These are phyloP conservation scores for Chlorencoelia australis DNA, from an alignment of 2,329 filamentous ascomycete species.

Conservation along the genomic window DNA sequence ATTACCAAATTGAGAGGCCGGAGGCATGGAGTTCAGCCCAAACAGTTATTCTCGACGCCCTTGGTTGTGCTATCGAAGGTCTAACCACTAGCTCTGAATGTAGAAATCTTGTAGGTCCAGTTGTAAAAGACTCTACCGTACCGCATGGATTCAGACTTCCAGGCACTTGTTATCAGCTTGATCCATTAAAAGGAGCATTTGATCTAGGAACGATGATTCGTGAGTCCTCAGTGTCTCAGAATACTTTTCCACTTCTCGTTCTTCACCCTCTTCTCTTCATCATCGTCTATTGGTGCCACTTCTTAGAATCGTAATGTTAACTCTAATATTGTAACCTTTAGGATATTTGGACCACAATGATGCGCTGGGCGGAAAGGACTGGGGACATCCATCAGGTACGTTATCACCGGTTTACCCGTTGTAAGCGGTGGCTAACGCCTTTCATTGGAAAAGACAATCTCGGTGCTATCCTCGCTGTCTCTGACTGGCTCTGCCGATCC, in stretches of 20 bases:
- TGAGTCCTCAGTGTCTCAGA: too few species aligned
- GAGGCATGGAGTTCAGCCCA: conserved; percentile 11
- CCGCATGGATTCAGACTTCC: conserved; percentile 30
- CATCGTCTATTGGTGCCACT: too few species aligned
- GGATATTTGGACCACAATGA: conserved; percentile 35
- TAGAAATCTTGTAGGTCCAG: conserved; percentile 12
- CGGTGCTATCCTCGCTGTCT: conserved; percentile 29
- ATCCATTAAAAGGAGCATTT: conserved; percentile 31
- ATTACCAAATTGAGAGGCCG: conserved; percentile 7
- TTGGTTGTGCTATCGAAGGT: conserved; percentile 17
- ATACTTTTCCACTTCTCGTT: too few species aligned
- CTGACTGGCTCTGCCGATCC: too few species aligned
- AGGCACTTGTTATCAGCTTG: conserved; percentile 29
- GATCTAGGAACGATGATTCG: conserved; percentile 30
- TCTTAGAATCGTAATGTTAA: too few species aligned
- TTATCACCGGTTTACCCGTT: too few species aligned
- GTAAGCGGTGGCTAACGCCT: too few species aligned
- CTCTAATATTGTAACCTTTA: too few species aligned
- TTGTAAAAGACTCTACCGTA: conserved; percentile 4
- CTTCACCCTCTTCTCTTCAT: too few species aligned
- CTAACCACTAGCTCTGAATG: conserved; percentile 9
- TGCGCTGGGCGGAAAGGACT: conserved; percentile 30
- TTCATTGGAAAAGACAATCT: too few species aligned
- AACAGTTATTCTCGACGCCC: conserved; percentile 15
- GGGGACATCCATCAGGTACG: conserved; percentile 34